Percentiles rank a stretch among this genome's conserved stretches.
Conservation (phyloP, 805 yeast species). For the Ogataea trehalophila region DNA sequence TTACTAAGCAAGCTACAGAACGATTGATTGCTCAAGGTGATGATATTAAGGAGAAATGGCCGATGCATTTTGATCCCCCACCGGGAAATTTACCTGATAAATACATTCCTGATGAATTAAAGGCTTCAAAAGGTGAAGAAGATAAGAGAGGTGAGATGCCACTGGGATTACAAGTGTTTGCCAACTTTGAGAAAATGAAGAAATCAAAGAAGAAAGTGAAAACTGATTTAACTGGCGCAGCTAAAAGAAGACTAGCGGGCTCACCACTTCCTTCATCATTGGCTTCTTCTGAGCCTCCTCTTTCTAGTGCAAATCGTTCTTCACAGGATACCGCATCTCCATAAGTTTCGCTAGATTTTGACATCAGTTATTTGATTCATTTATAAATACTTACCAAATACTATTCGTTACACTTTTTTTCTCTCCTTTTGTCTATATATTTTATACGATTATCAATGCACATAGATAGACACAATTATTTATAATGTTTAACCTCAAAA, state of each 20-base stretch:
- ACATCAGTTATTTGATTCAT: background rate
- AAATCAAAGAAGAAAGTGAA: constrained; percentile 4
- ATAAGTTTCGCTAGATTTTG: background rate
- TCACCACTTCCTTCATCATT: background rate
- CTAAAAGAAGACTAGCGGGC: background rate
- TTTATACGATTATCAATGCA: background rate
- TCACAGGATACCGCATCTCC: background rate
- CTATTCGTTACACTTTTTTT: background rate
- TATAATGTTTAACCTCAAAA: too few relatives aligned
- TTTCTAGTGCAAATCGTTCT: background rate
- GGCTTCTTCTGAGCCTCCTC: too few relatives aligned
- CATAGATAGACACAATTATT: background rate
- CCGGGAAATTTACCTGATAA: constrained; percentile 34
- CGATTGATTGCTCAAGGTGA: constrained; percentile 33
- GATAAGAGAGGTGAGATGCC: constrained; percentile 59
- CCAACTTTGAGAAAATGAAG: constrained; percentile 67
- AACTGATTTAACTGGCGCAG: background rate
- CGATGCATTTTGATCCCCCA: constrained; percentile 58
- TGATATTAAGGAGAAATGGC: constrained; percentile 57
- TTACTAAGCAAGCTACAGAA: constrained; percentile 53
- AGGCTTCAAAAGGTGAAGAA: constrained; percentile 18
- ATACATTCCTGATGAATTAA: constrained; percentile 39
- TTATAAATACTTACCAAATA: background rate
- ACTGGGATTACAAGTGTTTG: constrained; percentile 72
- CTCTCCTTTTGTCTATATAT: background rate